phyloP scores from a whole-genome alignment of 345 rosid genomes.

The Eucalyptus virginea region DNA sequence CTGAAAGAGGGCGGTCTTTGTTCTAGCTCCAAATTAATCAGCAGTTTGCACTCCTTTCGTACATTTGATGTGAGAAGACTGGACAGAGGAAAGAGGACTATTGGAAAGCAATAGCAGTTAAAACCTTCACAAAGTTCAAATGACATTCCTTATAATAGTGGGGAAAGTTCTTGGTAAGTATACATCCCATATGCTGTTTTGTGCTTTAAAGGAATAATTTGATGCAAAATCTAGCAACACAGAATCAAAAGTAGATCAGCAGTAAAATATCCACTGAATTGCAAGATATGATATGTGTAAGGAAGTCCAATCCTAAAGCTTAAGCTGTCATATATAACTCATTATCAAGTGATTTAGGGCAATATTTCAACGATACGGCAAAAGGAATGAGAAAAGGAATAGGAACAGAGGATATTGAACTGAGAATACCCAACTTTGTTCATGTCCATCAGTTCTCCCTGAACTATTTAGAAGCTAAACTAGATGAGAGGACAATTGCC shows the following conservation, averaged over 20 bases:
- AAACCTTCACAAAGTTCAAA: background rate
- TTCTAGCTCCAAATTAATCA: background rate
- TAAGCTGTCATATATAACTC: too few relatives aligned
- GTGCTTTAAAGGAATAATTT: too few relatives aligned
- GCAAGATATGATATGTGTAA: accelerated
- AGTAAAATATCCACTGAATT: background rate
- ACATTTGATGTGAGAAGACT: background rate
- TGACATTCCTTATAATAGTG: background rate
- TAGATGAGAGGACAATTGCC: background rate
- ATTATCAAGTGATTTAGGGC: background rate
- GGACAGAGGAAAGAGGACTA: background rate
- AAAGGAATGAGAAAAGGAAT: background rate
- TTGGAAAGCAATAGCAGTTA: background rate
- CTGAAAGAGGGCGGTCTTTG: background rate
- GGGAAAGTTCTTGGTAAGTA: background rate
- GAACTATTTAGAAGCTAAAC: background rate
- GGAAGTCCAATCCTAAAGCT: too few relatives aligned
- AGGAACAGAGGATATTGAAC: background rate
- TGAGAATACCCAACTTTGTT: background rate
- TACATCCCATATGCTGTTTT: too few relatives aligned
- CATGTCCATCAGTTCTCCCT: background rate
- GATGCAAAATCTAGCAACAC: background rate
- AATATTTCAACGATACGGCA: background rate
- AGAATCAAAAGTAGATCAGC: background rate
- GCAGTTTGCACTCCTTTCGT: background rate